Base-by-base conservation (phyloP, 2,329 filamentous ascomycete genomes). In the Trichoderma polysporum region DNA sequence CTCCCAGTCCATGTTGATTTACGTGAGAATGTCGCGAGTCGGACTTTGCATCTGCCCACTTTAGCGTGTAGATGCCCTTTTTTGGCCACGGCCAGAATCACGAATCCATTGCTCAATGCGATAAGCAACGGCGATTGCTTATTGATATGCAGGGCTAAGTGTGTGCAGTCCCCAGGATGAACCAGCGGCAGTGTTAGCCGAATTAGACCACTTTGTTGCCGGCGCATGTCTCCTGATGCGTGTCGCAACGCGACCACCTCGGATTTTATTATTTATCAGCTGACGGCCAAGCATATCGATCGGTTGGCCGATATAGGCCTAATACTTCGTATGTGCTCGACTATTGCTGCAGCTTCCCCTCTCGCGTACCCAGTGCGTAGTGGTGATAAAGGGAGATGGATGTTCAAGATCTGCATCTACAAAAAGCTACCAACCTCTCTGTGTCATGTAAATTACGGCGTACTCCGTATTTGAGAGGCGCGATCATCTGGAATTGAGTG, bases 221-320 rank as follows among this genome's bases (percentile, higher is more conserved):
- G 39, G 39, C 22, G 33, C 27, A 56, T 59, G 63, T 66, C 63
- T 66, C 54, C 63, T 66, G 63, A 66, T 47, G 33, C n/a, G 47
- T 37, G 29, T 37, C 39, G 37, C 37, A 45, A 58, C 62, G 62
- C 41, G n/a, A 65, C 19, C 59, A 54, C 49, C 17, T 47, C 37
- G n/a, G n/a, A n/a, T 31, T 49, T 33, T 13, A 41, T 22, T 37
- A 17, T 50, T 58, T 27, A 58, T 65, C 62, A 65, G 52, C 53
- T 58, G 62, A 65, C 53, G 39, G 33, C 62, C 62, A 58, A 58
- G 37, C 50, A 37, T 47, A 45, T 64, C 60, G 37, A 56, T 64
- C 49, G 50, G 50, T 41, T 64, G 60, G 15, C 60, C 49, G 50
- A 50, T 45, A n/a, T 9, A 33, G 17, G 39, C 19, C 4, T 22